A percentile compares a stretch with the other conserved stretches of the same genome.
phyloP scores from a whole-genome alignment of 805 yeast genomes.

The Wickerhamiella azyma region DNA sequence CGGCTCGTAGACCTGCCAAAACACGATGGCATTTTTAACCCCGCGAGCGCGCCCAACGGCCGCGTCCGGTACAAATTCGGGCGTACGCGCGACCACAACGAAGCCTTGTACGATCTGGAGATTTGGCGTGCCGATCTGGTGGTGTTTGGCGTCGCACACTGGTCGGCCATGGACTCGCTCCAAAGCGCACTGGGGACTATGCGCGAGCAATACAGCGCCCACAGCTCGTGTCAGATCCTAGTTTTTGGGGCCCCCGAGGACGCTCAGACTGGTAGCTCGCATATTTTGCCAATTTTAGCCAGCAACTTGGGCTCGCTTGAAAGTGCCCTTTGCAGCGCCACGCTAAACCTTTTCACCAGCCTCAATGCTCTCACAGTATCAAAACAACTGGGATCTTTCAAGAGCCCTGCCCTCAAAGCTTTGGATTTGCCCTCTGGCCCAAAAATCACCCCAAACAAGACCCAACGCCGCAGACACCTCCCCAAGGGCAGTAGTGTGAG shows the following conservation, averaged over 20 bases:
- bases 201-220: constrained; percentile 1
- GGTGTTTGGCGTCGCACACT: constrained; percentile 33
- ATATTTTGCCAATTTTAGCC: constrained; percentile 18
- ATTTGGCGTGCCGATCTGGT: constrained; percentile 66
- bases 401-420: constrained; percentile 49
- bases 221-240: constrained; percentile 24
- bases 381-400: constrained; percentile 61
- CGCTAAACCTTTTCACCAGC: constrained; percentile 46
- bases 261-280: constrained; percentile 7
- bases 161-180: constrained; percentile 19
- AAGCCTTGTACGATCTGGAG: constrained; percentile 74
- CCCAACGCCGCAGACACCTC: constrained; percentile 2
- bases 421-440: constrained; percentile 14
- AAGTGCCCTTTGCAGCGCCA: constrained; percentile 59
- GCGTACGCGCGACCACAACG: constrained; percentile 39
- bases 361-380: constrained; percentile 56
- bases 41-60: constrained; percentile 76
- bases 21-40: constrained; percentile 41
- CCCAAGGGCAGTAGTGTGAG: constrained; percentile 12
- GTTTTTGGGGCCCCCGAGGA: constrained; percentile 32
- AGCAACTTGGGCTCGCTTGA: constrained; percentile 33
- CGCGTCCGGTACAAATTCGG: constrained; percentile 46
- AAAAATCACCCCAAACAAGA: constrained; percentile 9
- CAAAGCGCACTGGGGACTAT: constrained; percentile 20
- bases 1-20: constrained; percentile 50